Evolutionary conservation across 441 rosid species (phyloP).

Genomic region (Geranium incanum): DNA sequence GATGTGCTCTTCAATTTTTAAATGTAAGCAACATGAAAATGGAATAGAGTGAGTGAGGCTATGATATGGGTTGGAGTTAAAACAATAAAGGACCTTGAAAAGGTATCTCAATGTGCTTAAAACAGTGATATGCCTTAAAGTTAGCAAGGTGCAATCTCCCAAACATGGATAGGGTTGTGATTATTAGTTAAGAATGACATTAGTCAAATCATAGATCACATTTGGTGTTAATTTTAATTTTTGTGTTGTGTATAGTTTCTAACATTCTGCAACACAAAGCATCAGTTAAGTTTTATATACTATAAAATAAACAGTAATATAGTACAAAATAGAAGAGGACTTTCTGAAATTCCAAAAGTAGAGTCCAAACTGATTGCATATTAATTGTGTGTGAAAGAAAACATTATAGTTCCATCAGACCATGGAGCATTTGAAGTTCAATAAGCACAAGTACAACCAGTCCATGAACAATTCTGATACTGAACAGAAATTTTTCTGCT

Average conservation of each 20-base stretch:
- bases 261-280: not conserved
- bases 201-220: not conserved
- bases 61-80: not conserved
- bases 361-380: not conserved
- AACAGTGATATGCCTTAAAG: not conserved
- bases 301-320: not conserved
- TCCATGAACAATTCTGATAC: not conserved
- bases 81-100: not conserved
- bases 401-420: not conserved
- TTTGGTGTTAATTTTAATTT: not conserved
- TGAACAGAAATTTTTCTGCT: constrained; percentile 3
- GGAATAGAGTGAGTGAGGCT: not conserved
- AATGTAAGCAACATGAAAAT: not conserved
- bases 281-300: not conserved
- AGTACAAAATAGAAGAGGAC: not conserved
- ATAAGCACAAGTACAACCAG: not conserved
- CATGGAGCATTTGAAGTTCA: not conserved
- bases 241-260: not conserved
- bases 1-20: not conserved
- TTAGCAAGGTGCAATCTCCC: not conserved
- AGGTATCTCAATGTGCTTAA: not conserved
- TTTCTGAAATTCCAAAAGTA: not conserved
- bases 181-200: not conserved
- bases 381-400: not conserved
- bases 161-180: not conserved